These are phyloP conservation scores for Fusarium ambrosium DNA, from an alignment of 2,329 filamentous ascomycete species.

Conservation along the genomic window DNA sequence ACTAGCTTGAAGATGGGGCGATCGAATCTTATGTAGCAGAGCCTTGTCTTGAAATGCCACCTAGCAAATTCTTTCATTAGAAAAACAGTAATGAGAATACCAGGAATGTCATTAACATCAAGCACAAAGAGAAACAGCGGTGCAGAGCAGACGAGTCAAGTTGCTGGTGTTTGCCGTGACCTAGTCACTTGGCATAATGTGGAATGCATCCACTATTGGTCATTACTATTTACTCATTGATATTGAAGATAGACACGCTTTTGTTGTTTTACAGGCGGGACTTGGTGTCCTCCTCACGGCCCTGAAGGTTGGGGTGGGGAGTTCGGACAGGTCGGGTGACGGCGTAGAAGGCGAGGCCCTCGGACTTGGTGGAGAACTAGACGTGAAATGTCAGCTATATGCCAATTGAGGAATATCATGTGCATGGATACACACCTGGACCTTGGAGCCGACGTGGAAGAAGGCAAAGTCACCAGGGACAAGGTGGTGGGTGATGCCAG, in stretches of 20 bases:
- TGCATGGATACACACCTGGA: conserved; percentile 25
- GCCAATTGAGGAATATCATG: too few species aligned
- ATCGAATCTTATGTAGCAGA: too few species aligned
- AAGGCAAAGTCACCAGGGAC: conserved; percentile 43
- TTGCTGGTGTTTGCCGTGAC: background rate
- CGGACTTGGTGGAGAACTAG: conserved; percentile 45
- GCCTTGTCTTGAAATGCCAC: background rate
- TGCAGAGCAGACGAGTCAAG: background rate
- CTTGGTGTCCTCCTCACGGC: conserved; percentile 42
- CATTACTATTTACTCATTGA: conserved; percentile 1
- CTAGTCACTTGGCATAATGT: background rate
- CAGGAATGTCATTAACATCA: background rate
- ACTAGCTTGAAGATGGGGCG: background rate
- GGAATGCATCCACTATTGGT: background rate
- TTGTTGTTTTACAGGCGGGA: conserved; percentile 26
- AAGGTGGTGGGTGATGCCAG: conserved; percentile 43
- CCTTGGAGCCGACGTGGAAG: conserved; percentile 46
- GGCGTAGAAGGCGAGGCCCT: conserved; percentile 43
- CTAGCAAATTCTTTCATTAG: background rate
- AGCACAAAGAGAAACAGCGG: background rate
- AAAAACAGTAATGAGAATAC: background rate
- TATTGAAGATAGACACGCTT: background rate
- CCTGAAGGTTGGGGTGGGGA: conserved; percentile 41
- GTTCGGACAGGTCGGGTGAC: conserved; percentile 42
- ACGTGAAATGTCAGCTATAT: background rate